Base-by-base conservation (phyloP, 2,329 filamentous ascomycete genomes). In the Aspergillus fructus region DNA sequence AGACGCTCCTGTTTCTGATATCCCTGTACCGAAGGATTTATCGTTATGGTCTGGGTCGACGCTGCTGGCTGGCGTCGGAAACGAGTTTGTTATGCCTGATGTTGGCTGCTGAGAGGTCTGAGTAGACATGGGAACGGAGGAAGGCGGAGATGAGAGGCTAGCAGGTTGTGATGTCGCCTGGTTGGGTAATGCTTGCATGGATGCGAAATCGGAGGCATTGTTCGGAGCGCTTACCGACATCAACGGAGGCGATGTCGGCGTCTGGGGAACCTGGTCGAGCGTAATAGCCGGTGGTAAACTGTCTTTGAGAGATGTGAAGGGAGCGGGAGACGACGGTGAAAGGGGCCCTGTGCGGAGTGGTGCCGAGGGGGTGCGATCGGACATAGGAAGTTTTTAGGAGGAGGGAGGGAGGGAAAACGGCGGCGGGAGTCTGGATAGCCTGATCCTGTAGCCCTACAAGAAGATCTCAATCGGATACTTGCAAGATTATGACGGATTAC, bases 151-250 rank as follows among this genome's bases (percentile, higher is more conserved):
- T 47, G 75, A 74, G 59, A 73, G 65, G 59, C 73, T 70, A 58
- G 71, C 67, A 64, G 71, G 66, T 70, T 74, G 74, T 66, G 70
- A 70, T 64, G 72, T 73, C 68, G 74, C 70, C 71, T 77, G 71
- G 65, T 74, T 73, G 62, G 76, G 73, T 70, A 77, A 77, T 67
- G 74, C 70, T 68, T 79, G 75, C 67, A 72, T 69, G 65, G 76
- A 71, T 70, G 71, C 68, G 68, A 77, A 74, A 65, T 72, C 71
- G 66, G 75, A 73, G 71, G 73, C 78, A 80, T 80, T 75, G 66
- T 74, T 79, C 68, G 74, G 75, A 68, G 77, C 73, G 66, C 74
- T 76, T 69, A 78, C 75, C 73, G 77, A 79, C 78, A 80, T 80
- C 72, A 78, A 79, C 71, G 75, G 74, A 76, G 75, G 72, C 59